Conservation (phyloP, 148 eudicot species). For the Rhododendron ferrugineum region DNA sequence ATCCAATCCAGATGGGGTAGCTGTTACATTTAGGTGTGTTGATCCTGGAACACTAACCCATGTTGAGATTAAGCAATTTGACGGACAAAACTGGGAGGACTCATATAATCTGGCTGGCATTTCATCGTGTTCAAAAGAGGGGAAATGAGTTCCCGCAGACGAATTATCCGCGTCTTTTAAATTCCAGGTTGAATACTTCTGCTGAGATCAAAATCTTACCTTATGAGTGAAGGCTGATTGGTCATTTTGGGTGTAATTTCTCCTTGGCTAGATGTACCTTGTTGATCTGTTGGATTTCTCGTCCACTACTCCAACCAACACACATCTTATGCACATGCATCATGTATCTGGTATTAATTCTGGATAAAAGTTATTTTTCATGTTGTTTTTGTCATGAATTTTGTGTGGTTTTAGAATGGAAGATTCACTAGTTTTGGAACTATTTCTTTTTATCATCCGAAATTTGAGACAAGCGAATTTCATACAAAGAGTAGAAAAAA, state of each 20-base stretch:
- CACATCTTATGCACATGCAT: neutral
- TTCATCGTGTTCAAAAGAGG: constrained; percentile 46
- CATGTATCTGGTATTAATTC: neutral
- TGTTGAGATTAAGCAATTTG: constrained; percentile 54
- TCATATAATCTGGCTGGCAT: constrained; percentile 45
- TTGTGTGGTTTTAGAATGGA: neutral
- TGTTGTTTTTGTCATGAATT: neutral
- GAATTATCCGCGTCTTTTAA: neutral
- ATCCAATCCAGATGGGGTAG: constrained; percentile 86
- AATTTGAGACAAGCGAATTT: too few species aligned
- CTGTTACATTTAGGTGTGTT: constrained; percentile 59
- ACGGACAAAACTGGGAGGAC: constrained; percentile 75
- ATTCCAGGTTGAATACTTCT: neutral
- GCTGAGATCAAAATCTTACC: neutral
- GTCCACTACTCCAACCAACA: neutral
- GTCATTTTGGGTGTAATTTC: neutral
- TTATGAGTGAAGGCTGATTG: neutral
- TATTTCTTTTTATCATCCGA: neutral
- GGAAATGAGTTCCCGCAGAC: neutral
- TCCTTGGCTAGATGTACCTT: neutral
- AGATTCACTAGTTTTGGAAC: neutral
- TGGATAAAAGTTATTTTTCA: neutral
- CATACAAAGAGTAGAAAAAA: too few species aligned
- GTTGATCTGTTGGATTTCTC: neutral
- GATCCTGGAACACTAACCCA: constrained; percentile 60